Evolutionary conservation across 2,329 filamentous ascomycete genomes (phyloP).

Genomic region (Venturia oleaginea): DNA sequence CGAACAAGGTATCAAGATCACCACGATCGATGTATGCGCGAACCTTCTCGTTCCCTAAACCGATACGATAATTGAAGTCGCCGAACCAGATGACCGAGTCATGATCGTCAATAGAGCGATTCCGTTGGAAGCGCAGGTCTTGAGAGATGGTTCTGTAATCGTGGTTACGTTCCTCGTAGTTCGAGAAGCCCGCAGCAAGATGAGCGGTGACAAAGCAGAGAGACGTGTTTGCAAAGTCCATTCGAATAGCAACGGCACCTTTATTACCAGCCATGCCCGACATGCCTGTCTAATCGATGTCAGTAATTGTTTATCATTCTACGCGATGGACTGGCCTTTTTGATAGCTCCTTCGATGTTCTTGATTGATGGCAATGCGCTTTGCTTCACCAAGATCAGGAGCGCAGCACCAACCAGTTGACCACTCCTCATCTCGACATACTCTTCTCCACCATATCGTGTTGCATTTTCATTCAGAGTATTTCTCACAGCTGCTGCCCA

Average conservation of each 20-base stretch:
- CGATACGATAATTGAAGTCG: constrained; percentile 97
- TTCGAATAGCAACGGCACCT: constrained; percentile 88
- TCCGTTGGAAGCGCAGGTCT: constrained; percentile 82
- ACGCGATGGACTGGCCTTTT: constrained; percentile 50
- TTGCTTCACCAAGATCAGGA: constrained; percentile 83
- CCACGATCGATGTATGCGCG: constrained; percentile 62
- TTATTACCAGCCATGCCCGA: constrained; percentile 98
- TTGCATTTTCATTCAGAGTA: constrained; percentile 65
- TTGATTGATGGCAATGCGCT: constrained; percentile 75
- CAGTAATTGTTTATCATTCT: constrained; percentile 13
- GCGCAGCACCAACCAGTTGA: constrained; percentile 85
- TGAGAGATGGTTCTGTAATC: constrained; percentile 86
- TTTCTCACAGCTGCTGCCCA: constrained; percentile 79
- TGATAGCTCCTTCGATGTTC: constrained; percentile 91
- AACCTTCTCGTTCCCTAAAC: constrained; percentile 68
- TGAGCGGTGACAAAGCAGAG: constrained; percentile 96
- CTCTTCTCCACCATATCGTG: constrained; percentile 55
- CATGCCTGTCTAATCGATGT: constrained; percentile 58
- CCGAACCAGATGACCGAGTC: constrained; percentile 84
- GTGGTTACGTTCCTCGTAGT: constrained; percentile 90
- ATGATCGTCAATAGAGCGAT: constrained; percentile 85
- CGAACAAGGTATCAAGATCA: constrained; percentile 72
- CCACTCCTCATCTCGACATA: constrained; percentile 88
- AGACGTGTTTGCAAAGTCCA: constrained; percentile 87
- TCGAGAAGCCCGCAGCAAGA: constrained; percentile 88